A percentile compares a stretch with the other conserved stretches of the same genome.
These are phyloP conservation scores for Acanthamoeba royreba DNA, from an alignment of 208 protist genomes.

Conservation along the genomic window DNA sequence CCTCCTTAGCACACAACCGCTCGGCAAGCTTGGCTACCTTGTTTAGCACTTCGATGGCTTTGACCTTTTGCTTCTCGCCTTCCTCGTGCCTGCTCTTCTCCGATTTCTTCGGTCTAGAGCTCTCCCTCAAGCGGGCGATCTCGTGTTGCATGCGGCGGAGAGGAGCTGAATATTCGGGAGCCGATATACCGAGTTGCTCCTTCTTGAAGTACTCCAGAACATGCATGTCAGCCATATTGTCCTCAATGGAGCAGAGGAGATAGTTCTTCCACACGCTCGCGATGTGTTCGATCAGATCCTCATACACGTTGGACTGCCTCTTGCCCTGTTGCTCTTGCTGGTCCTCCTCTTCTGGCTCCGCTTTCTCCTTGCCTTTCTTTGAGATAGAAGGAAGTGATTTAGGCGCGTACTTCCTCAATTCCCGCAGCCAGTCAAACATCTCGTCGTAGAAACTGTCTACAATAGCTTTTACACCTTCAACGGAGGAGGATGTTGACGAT, in stretches of 20 bases:
- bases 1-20: neutral
- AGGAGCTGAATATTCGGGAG: no score
- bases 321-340: no score
- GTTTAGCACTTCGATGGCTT: neutral
- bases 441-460: neutral
- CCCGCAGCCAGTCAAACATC: neutral
- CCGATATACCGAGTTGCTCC: no score
- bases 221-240: no score
- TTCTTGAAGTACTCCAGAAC: no score
- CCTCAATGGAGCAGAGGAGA: no score
- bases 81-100: neutral
- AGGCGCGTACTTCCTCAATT: no score
- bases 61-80: neutral
- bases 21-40: neutral
- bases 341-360: no score
- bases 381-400: no score
- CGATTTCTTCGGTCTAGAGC: neutral
- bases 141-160: no score
- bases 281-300: neutral
- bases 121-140: no score
- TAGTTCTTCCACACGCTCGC: neutral
- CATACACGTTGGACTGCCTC: no score
- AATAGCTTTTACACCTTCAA: neutral
- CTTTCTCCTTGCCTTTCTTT: neutral
- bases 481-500: neutral